Base-by-base conservation (phyloP, 2,329 filamentous ascomycete species). In the Aspergillus brunneoviolaceus region DNA sequence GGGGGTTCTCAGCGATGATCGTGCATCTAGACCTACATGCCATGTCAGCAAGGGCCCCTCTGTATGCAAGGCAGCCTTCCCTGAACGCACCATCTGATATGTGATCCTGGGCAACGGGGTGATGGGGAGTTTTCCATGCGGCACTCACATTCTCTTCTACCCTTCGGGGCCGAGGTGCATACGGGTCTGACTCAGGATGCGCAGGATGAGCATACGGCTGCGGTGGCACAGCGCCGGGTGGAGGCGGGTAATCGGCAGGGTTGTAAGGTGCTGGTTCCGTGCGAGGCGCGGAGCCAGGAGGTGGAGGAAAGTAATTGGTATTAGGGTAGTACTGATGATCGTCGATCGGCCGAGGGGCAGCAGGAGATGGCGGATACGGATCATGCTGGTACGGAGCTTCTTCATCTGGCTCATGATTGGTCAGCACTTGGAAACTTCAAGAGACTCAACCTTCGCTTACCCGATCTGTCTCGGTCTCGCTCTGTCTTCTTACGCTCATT, bases 401-500 rank as follows among this genome's bases (percentile, higher is more conserved):
- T 42, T 78, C 77, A 57, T 77, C 78, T 2, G 74, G 70, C 64
- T 78, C 77, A 57, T 70, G 65, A 55, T 67, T n/a, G 31, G 33
- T 61, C 47, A 61, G 59, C 47, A 58, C 39, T 35, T 35, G n/a
- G n/a, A 54, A 39, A 50, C 59, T 5, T 29, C 16, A 29, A 31
- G 25, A n/a, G n/a, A 42, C 9, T 25, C 39, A 19, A 19, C n/a
- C 19, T 52, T 23, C 33, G 68, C 82, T 80, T 71, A 84, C 82
- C 77, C n/a, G 60, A 63, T 52, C 66, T 62, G 67, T 77, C 78
- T 64, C 78, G 73, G 58, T 83, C 81, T 65, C 79, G 80, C 60
- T 83, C 82, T 35, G 79, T 78, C 68, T 82, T 82, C 74, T 83
- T 85, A 54, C 82, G 81, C 65, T 86, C 83, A 61, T 82, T 81